Evolutionary conservation across 805 yeast genomes (phyloP), one percentile per base, ranked within the genome.

Genomic region (Myxozyma melibiosi): DNA sequence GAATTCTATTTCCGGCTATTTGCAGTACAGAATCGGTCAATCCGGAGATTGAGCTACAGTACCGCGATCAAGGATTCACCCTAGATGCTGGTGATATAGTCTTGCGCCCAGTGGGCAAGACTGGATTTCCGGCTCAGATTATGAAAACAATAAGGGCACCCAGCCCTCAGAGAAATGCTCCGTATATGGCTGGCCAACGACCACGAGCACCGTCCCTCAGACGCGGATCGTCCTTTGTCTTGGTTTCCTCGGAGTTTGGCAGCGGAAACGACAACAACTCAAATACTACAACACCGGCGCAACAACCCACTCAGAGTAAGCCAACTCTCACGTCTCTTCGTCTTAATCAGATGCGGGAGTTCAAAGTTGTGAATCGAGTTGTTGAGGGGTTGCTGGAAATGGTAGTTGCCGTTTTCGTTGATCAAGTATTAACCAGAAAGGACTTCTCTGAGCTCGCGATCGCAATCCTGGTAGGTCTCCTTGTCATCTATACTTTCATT

Each of bases 311-410:
- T 20, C n/a, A n/a, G n/a, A n/a, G n/a, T n/a, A 44, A 49, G 27
- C 40, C 53, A 13, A n/a, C 47, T 2, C 35, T 34, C 7, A 38
- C 50, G 14, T 34, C 51, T 14, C 41, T 27, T 16, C 39, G 50
- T 14, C 33, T 28, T 18, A 46, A 35, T 5, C 55, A 33, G 11
- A 20, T 58, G 16, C 33, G 39, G n/a, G 64, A 58, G 38, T 53
- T 60, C 34, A 56, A 56, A 24, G 53, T 50, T 8, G 52, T 54
- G n/a, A 55, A 59, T 46, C 24, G 56, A 20, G 61, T 60, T 9
- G 55, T 64, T 28, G 67, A 64, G 35, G 63, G 64, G 13, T 41
- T 62, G 28, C 41, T 65, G 14, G 67, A 65, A 22, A 55, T 65
- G 53, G 60, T 58, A 13, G 58, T 65, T 20, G 67, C 63, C 3